Evolutionary conservation across 129 eudicot genomes (phyloP).

Genomic region (Artemisia argyi): DNA sequence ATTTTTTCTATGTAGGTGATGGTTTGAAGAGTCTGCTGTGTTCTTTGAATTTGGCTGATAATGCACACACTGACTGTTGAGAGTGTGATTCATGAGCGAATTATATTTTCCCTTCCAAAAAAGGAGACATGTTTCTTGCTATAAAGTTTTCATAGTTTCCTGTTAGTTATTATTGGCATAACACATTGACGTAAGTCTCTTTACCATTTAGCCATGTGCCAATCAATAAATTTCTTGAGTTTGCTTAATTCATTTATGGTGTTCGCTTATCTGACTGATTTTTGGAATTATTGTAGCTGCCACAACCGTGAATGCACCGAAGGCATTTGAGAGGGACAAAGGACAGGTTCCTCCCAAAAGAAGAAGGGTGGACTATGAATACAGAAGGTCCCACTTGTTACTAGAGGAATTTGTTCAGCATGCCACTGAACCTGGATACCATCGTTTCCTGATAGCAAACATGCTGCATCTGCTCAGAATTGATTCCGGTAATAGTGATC

Average conservation of each 20-base stretch:
- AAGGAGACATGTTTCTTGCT: no score
- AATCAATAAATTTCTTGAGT: not conserved
- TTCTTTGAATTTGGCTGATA: no score
- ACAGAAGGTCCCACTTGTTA: conserved; percentile 81
- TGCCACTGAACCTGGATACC: conserved; percentile 59
- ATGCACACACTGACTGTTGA: no score
- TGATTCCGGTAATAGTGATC: conserved; percentile 29
- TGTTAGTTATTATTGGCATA: no score
- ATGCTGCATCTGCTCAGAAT: conserved; percentile 82
- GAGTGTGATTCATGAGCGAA: no score
- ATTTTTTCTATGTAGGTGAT: no score
- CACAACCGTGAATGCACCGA: conserved; percentile 33
- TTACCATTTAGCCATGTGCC: no score
- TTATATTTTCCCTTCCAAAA: no score
- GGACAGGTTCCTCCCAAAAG: conserved; percentile 42
- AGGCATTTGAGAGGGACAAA: conserved; percentile 52
- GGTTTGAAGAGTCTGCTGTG: no score
- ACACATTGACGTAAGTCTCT: no score
- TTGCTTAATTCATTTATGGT: not conserved
- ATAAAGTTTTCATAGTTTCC: no score
- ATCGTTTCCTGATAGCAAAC: conserved; percentile 49
- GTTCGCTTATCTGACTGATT: not conserved
- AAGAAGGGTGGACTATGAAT: conserved; percentile 59
- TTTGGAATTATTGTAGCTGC: conserved; percentile 27
- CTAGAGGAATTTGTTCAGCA: conserved; percentile 92